phyloP scores from a whole-genome alignment of 805 yeast genomes.

The Clavispora santaluciae region DNA sequence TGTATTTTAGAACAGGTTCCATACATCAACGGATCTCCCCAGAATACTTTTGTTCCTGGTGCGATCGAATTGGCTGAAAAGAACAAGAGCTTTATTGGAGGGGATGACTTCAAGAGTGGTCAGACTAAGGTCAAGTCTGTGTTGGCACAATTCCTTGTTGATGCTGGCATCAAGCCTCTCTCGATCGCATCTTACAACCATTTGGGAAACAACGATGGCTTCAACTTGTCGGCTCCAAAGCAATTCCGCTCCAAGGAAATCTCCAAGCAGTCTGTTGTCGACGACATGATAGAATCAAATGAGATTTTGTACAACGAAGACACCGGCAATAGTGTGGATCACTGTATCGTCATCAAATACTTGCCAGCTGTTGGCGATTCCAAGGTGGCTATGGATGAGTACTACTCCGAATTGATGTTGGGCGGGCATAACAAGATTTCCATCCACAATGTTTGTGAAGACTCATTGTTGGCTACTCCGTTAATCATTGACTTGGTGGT shows the following conservation, averaged over 20 bases:
- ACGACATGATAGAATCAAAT: constrained; percentile 88
- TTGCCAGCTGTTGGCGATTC: constrained; percentile 93
- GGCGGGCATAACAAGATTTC: constrained; percentile 96
- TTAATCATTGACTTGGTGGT: constrained; percentile 87
- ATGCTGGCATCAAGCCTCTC: constrained; percentile 93
- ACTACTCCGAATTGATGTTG: constrained; percentile 92
- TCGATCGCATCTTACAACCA: constrained; percentile 96
- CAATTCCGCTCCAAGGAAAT: constrained; percentile 96
- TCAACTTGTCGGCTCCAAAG: constrained; percentile 81
- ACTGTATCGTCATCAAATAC: constrained; percentile 92
- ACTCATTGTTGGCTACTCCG: constrained; percentile 91
- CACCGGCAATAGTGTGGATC: constrained; percentile 76
- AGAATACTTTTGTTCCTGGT: constrained; percentile 96
- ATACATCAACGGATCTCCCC: constrained; percentile 95
- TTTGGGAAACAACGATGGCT: constrained; percentile 95
- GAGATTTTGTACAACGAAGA: constrained; percentile 77
- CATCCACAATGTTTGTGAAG: constrained; percentile 95
- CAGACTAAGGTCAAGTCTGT: constrained; percentile 97
- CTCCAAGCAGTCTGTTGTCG: constrained; percentile 87
- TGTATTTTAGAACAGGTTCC: constrained; percentile 83
- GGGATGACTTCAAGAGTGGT: constrained; percentile 96
- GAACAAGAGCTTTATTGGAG: constrained; percentile 77
- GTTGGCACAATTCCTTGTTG: constrained; percentile 90
- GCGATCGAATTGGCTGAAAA: constrained; percentile 83
- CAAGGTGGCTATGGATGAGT: constrained; percentile 98